Evolutionary conservation across 371 early-diverging fungal species (phyloP).

Genomic region (Chytridium lagenaria): DNA sequence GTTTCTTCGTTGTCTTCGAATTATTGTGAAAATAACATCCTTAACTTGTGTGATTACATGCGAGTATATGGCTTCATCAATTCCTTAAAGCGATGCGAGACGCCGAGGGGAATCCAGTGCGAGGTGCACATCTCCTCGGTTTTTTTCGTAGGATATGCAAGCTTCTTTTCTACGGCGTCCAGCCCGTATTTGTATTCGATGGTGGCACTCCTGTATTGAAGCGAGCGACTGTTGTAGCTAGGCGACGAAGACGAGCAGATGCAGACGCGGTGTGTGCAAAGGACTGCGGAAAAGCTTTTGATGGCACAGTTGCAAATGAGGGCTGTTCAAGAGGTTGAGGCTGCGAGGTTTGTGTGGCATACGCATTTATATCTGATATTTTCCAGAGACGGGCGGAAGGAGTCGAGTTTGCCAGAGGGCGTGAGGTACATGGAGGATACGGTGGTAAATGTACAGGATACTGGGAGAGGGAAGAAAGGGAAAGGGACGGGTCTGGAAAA

Average conservation of each 20-base stretch:
- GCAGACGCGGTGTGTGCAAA: constrained; percentile 61
- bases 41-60: constrained; percentile 51
- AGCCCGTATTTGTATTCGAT: constrained; percentile 96
- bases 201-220: constrained; percentile 89
- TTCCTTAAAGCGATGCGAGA: constrained; percentile 93
- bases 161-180: constrained; percentile 87
- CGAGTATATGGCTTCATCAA: constrained; percentile 97
- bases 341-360: background rate
- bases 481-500: constrained; percentile 21
- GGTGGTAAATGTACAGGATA: constrained; percentile 6
- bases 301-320: constrained; percentile 74
- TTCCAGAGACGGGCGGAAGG: background rate
- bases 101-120: constrained; percentile 79
- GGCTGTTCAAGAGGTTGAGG: constrained; percentile 36
- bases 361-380: background rate
- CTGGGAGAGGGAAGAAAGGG: constrained; percentile 39
- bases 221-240: constrained; percentile 72
- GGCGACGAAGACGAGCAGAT: constrained; percentile 64
- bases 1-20: constrained; percentile 26
- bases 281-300: constrained; percentile 84
- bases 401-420: constrained; percentile 19
- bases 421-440: constrained; percentile 33
- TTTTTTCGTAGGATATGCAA: constrained; percentile 94
- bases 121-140: constrained; percentile 88
- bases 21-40: constrained; percentile 11